Evolutionary conservation across 495 filamentous ascomycete genomes (phyloP), one percentile per base, ranked within the genome.

Genomic region (Penicillium canariense): DNA sequence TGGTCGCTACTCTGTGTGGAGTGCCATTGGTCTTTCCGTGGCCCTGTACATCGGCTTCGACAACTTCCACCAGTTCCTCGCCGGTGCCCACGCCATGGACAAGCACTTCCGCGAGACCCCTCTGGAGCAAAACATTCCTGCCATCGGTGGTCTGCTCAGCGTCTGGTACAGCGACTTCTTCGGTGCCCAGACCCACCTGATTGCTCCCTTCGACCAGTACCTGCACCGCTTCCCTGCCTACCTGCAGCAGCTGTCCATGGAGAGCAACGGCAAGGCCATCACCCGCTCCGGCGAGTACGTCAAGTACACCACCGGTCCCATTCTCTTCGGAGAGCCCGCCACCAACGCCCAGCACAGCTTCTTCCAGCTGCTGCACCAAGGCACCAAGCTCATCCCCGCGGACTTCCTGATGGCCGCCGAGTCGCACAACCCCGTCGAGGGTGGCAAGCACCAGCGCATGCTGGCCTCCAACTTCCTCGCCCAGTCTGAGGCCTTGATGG

Each of bases 261-360:
- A 98, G 78, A 97, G 95, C 63, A 98, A 98, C 74, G 94, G 94
- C 63, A 98, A 98, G 81, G 89, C 90, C 50, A 90, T 97, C 71
- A 96, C 94, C 55, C 90, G 93, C 46, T 84, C 83, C 55, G 91
- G 91, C 55, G 82, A 91, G 38, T 88, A 95, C 44, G 91, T 96
- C 69, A 95, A 96, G 72, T 97, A 97, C 79, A 96, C 92, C 47
- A 98, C 94, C 14, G 94, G 89, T 22, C 82, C 94, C 18, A 89
- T 98, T 72, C 76, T 98, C 49, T 98, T 98, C 71, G 94, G 94
- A 65, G 94, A 97, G 79, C 94, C 94, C 48, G 94, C 91, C 70
- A 98, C 94, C 71, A 98, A 98, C 69, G 94, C 94, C 54, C 94
- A 98, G 81, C 94, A 98, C 83, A 97, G 94, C 52, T 98, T 98